Base-by-base conservation (phyloP, 2,329 filamentous ascomycete species). In the Colletotrichum sp. region DNA sequence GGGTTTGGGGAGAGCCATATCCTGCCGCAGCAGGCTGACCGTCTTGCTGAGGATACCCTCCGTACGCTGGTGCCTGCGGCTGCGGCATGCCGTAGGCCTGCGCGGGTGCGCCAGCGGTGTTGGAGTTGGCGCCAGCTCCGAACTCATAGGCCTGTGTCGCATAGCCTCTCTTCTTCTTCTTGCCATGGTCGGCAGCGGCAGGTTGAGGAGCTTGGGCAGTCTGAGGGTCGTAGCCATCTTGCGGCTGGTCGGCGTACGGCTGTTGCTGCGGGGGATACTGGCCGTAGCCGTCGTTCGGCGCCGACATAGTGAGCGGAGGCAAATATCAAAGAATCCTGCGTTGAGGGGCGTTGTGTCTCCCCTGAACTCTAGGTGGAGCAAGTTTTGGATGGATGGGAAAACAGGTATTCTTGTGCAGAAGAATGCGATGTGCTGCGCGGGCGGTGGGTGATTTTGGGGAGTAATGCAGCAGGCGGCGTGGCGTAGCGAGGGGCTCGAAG, bases 81-180 rank as follows among this genome's bases (percentile, higher is more conserved):
- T 84, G 85, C 80, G 84, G 85, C 67, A 84, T 85, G 82, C 86
- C 89, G 85, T 86, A 92, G 80, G 79, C 81, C 78, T 81, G 85
- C 81, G 79, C 84, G 71, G 88, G 89, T 36, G 86, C 90, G 69
- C 81, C 82, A 72, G 82, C 84, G 71, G 94, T 93, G 52, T 69
- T 73, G 64, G 73, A 73, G 90, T 99, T 99, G 82, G 95, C 95
- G 81, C 96, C 97, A 67, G 92, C 91, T 67, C 95, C 95, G 81
- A 99, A 97, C 75, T 98, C 96, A 85, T 98, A 99, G 61, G 96
- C 96, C 85, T 98, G 95, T 73, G 95, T 95, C 71, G 97, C 97
- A 88, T 99, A 99, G 73, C 95, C 94, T 89, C 96, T 92, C 91
- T 98, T 98, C 92, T 98, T 98, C 89, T 96, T 96, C 85, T 91